A percentile compares a stretch with the other conserved stretches of the same genome.
These are phyloP conservation scores for Microglena sp. DNA, from an alignment of 139 green algal genomes.

Conservation along the genomic window DNA sequence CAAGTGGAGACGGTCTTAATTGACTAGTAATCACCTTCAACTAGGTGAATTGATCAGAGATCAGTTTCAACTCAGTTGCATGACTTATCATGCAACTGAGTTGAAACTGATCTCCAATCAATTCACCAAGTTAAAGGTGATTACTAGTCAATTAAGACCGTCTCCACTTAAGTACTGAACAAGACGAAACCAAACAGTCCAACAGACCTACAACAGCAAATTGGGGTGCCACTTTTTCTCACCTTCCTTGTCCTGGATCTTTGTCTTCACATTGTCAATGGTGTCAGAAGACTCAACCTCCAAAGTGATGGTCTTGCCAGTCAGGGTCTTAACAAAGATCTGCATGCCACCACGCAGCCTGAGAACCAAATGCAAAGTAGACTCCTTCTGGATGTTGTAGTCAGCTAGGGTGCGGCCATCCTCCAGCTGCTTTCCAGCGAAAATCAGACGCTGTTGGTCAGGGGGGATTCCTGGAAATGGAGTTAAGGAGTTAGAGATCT, in stretches of 20 bases:
- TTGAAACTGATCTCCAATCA: too few species aligned
- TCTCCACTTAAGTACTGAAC: not conserved
- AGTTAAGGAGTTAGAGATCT: too few species aligned
- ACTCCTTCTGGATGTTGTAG: slow-evolving; percentile 99
- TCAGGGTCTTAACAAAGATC: slow-evolving; percentile 12
- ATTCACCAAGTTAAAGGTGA: too few species aligned
- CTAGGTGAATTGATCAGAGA: too few species aligned
- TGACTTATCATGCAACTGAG: too few species aligned
- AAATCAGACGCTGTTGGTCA: slow-evolving; percentile 95
- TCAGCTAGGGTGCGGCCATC: slow-evolving; percentile 90
- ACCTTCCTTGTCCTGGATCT: slow-evolving; percentile 90
- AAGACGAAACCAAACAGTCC: not conserved
- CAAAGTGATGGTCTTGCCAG: slow-evolving; percentile 27
- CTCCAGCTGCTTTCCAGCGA: slow-evolving; percentile 94
- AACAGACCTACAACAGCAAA: not conserved
- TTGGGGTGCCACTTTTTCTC: slow-evolving; percentile 9
- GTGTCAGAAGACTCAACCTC: slow-evolving; percentile 70
- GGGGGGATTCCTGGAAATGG: slow-evolving; percentile 84
- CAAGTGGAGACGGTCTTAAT: too few species aligned
- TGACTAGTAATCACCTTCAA: too few species aligned
- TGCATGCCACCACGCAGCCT: too few species aligned
- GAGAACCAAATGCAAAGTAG: too few species aligned
- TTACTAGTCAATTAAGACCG: not conserved
- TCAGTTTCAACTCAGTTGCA: too few species aligned
- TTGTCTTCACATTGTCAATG: too few species aligned